Conservation (phyloP, 768 basidiomycete species). For the Naganishia randhawae region DNA sequence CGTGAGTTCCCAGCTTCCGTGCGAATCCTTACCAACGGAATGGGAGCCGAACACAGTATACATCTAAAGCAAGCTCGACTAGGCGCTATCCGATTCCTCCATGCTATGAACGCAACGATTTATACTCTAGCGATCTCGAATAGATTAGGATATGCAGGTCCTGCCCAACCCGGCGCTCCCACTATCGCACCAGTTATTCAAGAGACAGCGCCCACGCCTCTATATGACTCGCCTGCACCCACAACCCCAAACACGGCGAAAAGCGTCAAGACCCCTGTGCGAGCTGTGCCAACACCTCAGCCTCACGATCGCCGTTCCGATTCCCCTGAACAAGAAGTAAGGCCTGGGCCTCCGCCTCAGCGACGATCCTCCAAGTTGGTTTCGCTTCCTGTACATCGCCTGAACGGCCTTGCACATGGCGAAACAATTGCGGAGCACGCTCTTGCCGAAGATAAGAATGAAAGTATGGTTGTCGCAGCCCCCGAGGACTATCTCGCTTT, state of each 20-base stretch:
- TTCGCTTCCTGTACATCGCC: conserved; percentile 43
- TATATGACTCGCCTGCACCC: conserved; percentile 26
- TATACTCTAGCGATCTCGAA: conserved; percentile 74
- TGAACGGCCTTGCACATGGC: conserved; percentile 24
- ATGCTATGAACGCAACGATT: conserved; percentile 73
- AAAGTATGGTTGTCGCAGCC: conserved; percentile 55
- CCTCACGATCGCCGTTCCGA: conserved; percentile 5
- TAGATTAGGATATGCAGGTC: conserved; percentile 56
- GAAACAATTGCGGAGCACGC: conserved; percentile 21
- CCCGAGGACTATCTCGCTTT: conserved; percentile 72
- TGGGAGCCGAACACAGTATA: conserved; percentile 55
- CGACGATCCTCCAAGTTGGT: conserved; percentile 32
- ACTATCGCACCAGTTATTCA: conserved; percentile 51
- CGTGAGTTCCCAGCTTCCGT: conserved; percentile 59
- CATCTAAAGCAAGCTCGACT: conserved; percentile 50
- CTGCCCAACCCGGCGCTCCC: conserved; percentile 42
- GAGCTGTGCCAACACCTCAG: conserved; percentile 44
- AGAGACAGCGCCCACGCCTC: conserved; percentile 26
- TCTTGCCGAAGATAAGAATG: conserved; percentile 33
- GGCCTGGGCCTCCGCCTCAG: not conserved
- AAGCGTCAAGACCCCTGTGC: conserved; percentile 35
- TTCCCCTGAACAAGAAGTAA: not conserved
- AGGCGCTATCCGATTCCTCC: conserved; percentile 66
- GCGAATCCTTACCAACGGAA: conserved; percentile 52
- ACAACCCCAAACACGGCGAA: conserved; percentile 5